Evolutionary conservation across 306 rosid species (phyloP), one percentile per base, ranked within the genome.

Genomic region (Begonia peltatifolia): DNA sequence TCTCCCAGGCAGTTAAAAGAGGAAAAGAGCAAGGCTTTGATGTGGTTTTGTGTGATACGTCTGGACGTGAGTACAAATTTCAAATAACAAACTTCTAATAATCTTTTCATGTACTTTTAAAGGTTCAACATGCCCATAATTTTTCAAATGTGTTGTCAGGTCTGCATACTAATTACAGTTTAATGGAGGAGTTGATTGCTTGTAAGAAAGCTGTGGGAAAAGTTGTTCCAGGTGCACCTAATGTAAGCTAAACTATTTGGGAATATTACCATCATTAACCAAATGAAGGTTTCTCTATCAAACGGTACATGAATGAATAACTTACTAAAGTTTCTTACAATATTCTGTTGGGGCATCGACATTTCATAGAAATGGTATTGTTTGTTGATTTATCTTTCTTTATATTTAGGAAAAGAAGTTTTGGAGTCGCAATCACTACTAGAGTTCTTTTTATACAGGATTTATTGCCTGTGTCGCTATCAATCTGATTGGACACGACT

Each of bases 181-280:
- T 90, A 60, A 90, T 86, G 96, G 99, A 90, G 73, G 99, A 90
- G 79, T 74, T 90, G 70, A 75, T 90, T 74, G 77, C 95, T 47
- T 90, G 99, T 72, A 90, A 86, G 74, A 90, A 79, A 66, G 94
- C 94, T 55, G 88, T 86, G 47, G 70, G 71, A 18, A 86, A 90
- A 70, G 82, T 86, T 49, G 59, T 83, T 52, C 38, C 94, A 6
- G 92, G 99, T 3, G 87, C 95, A 53, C 99, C 99, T 50, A 90
- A 81, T 62, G 99, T 86, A 77, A 81, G 95, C 55, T 44, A 44
- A 44, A 44, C 14, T n/a, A 10, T 44, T 30, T 30, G 38, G 38
- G 38, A 30, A 30, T 7, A 30, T 30, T 25, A 6, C 35, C 35
- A 25, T 25, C 35, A 25, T 6, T 25, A 25, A 25, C 6, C 35